Conservation (phyloP, 2,329 filamentous ascomycete genomes). For the Graphilbum ipis-grandicollis region DNA sequence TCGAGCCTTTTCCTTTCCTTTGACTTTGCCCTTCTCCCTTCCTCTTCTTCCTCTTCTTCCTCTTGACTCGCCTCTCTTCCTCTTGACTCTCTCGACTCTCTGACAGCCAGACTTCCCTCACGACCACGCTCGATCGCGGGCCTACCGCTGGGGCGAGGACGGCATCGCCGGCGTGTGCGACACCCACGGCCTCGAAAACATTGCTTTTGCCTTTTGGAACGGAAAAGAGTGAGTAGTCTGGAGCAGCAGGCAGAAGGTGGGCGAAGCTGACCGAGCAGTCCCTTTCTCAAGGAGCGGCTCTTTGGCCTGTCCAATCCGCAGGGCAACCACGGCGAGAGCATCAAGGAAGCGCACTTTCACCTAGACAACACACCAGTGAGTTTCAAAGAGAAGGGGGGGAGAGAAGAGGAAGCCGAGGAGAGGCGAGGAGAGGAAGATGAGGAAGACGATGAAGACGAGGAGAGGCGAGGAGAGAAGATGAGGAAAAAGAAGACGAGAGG, state of each 20-base stretch:
- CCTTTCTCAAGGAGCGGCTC: conserved; percentile 84
- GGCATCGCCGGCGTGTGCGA: conserved; percentile 90
- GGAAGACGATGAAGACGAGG: too few relatives aligned
- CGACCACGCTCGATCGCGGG: conserved; percentile 73
- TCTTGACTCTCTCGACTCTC: too few relatives aligned
- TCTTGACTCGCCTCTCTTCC: too few relatives aligned
- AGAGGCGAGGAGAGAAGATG: too few relatives aligned
- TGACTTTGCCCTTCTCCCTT: too few relatives aligned
- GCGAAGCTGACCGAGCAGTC: conserved; percentile 46
- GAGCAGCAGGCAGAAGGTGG: too few relatives aligned
- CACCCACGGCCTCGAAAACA: conserved; percentile 78
- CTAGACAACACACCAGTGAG: conserved; percentile 74
- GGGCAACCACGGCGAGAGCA: conserved; percentile 90
- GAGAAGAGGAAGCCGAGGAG: too few relatives aligned
- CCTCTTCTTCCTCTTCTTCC: too few relatives aligned
- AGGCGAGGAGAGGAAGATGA: too few relatives aligned
- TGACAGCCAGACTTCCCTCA: conserved; percentile 63
- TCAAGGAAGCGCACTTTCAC: conserved; percentile 95
- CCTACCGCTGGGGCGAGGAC: conserved; percentile 92
- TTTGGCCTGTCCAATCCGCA: conserved; percentile 93
- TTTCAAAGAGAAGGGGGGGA: too few relatives aligned
- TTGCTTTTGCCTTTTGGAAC: conserved; percentile 96
- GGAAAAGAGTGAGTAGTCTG: conserved; percentile 72
- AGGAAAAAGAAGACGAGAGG: too few relatives aligned
- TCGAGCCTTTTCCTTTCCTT: too few relatives aligned